Percentiles rank a stretch among this genome's conserved stretches.
Conservation (phyloP, 1,139 yeast genomes). For the Yamadazyma atlantica region DNA sequence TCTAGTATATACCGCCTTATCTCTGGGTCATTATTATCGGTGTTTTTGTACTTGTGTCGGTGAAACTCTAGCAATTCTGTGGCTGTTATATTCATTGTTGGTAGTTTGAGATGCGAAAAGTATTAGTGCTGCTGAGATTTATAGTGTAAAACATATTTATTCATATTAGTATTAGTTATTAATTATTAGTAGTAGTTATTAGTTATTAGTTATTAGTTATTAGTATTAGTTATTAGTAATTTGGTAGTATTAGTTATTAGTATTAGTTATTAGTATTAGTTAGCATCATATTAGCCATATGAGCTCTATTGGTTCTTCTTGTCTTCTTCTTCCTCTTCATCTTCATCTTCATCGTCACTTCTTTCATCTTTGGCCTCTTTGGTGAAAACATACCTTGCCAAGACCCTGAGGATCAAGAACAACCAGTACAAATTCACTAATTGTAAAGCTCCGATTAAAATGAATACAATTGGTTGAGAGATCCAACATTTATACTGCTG, state of each 20-base stretch:
- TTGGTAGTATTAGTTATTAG: not conserved
- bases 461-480: constrained; percentile 85
- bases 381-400: constrained; percentile 60
- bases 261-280: not conserved
- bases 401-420: constrained; percentile 73
- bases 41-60: constrained; percentile 6
- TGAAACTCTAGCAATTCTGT: constrained; percentile 15
- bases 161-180: constrained; percentile 4
- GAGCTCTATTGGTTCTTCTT: not conserved
- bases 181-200: not conserved
- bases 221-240: not conserved
- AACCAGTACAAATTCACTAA: constrained; percentile 88
- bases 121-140: no score
- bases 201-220: not conserved
- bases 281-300: not conserved
- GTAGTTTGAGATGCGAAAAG: constrained; percentile 10
- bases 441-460: constrained; percentile 75
- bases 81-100: no score
- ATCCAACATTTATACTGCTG: constrained; percentile 97
- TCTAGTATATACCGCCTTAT: constrained; percentile 11
- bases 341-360: constrained; percentile 79
- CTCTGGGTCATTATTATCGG: constrained; percentile 1
- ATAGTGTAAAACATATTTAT: constrained; percentile 3
- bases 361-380: constrained; percentile 77
- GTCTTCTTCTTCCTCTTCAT: constrained; percentile 24